Base-by-base conservation (phyloP, 371 early-diverging fungal species). In the Coemansia sp. region DNA sequence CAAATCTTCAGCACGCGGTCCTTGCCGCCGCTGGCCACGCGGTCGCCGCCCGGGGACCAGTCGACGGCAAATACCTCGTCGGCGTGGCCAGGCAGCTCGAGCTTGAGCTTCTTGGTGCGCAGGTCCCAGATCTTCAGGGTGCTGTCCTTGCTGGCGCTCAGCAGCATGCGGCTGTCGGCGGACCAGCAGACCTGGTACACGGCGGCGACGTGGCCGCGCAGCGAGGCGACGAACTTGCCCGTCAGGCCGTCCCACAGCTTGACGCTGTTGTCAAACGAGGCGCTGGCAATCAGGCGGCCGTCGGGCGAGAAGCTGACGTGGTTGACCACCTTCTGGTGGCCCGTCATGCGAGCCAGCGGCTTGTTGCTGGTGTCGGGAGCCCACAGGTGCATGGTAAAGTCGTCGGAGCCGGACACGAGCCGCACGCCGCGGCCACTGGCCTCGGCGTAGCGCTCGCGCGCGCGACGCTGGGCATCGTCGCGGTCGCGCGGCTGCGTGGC, bases 281-380 rank as follows among this genome's bases (percentile, higher is more conserved):
- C 98, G 72, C 92, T 91, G 16, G 99, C 98, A 77, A 98, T 81
- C 47, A 83, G 84, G 30, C 91, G 81, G 11, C 98, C 96, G 72
- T 97, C 96, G 7, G 97, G 97, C 6, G 95, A 93, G 67, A 95
- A 98, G 61, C 85, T 82, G 20, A 95, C 91, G 67, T 93, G 93
- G 70, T 94, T 95, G 59, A 99, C 95, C 4, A 93, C 83, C 77
- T 97, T 95, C 79, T 96, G 98, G 78, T 99, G 99, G n/a, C 97
- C 92, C 12, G 91, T 92, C 89, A 97, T 84, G 34, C 97, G 84
- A 66, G 91, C 86, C 6, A 95, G 72, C 1, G 94, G 90, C 77
- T 95, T 94, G 70, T 89, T 93, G 75, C 83, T 86, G 40, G 80
- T 81, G 10, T 83, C 82, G 10, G 94, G 94, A 52, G 93, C 90